Percentiles rank a stretch among this genome's conserved stretches.
Conservation (phyloP, 495 filamentous ascomycete genomes). For the Penicillium cataractarum region DNA sequence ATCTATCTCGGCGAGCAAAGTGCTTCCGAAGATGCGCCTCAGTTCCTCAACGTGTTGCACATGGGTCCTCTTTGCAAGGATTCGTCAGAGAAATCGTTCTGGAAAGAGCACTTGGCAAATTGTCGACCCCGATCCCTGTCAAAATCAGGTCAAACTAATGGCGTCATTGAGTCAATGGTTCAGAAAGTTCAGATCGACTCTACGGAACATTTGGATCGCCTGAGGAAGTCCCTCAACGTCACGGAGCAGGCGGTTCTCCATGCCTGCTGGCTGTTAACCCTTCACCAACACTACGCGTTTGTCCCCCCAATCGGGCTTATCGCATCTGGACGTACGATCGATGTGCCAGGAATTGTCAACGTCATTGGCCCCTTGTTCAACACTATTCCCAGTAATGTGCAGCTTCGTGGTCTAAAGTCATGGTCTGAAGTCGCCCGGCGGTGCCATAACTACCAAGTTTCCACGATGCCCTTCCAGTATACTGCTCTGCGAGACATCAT, state of each 20-base stretch:
- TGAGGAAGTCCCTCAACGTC: slow-evolving; percentile 38
- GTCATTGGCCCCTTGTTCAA: slow-evolving; percentile 89
- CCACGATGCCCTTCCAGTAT: slow-evolving; percentile 49
- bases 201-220: slow-evolving; percentile 22
- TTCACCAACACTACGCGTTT: slow-evolving; percentile 42
- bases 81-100: slow-evolving; percentile 61
- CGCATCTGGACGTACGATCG: slow-evolving; percentile 49
- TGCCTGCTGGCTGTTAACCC: slow-evolving; percentile 38
- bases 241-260: slow-evolving; percentile 49
- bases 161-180: slow-evolving; percentile 14
- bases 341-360: slow-evolving; percentile 61
- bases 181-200: slow-evolving; percentile 20
- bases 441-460: slow-evolving; percentile 45
- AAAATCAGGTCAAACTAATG: slow-evolving; percentile 8
- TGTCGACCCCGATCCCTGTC: slow-evolving; percentile 37
- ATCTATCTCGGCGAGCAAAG: slow-evolving; percentile 34
- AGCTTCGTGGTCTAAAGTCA: slow-evolving; percentile 30
- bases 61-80: slow-evolving; percentile 49
- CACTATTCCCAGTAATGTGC: slow-evolving; percentile 75
- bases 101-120: slow-evolving; percentile 60
- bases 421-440: slow-evolving; percentile 40
- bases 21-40: slow-evolving; percentile 10
- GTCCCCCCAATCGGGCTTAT: slow-evolving; percentile 41
- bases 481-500: slow-evolving; percentile 50
- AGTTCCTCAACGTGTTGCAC: slow-evolving; percentile 48